phyloP scores from a whole-genome alignment of 2,329 filamentous ascomycete species.

The Camillea tinctor region DNA sequence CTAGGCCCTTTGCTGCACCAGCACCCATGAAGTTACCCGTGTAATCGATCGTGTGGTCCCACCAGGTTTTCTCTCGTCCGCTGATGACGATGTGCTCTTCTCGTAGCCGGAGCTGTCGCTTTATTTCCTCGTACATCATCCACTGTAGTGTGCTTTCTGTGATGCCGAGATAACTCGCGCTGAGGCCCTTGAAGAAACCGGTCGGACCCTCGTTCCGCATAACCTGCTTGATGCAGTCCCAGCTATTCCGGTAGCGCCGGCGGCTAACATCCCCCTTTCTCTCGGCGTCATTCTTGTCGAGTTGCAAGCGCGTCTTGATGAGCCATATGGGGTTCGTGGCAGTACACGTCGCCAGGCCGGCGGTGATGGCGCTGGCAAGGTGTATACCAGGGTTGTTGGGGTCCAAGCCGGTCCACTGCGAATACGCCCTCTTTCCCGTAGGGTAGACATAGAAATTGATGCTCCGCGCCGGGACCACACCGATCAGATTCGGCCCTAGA shows the following conservation, averaged over 20 bases:
- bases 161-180: conserved; percentile 86
- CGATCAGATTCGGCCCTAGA: conserved; percentile 83
- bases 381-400: conserved; percentile 74
- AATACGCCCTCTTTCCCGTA: conserved; percentile 82
- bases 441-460: conserved; percentile 96
- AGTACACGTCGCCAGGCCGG: conserved; percentile 83
- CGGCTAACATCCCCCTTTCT: conserved; percentile 51
- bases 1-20: conserved; percentile 81
- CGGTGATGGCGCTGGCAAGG: conserved; percentile 70
- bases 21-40: conserved; percentile 77
- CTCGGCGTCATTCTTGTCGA: conserved; percentile 80
- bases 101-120: conserved; percentile 65
- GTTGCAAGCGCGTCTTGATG: conserved; percentile 87
- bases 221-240: conserved; percentile 83
- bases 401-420: conserved; percentile 69
- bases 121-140: conserved; percentile 93
- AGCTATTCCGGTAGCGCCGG: conserved; percentile 80
- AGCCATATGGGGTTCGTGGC: conserved; percentile 97
- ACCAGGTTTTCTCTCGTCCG: conserved; percentile 63
- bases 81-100: conserved; percentile 56
- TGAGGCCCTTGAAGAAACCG: conserved; percentile 87
- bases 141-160: conserved; percentile 89
- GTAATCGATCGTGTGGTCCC: conserved; percentile 76
- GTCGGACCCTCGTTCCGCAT: conserved; percentile 75
- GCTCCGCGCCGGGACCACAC: conserved; percentile 82